phyloP scores from a whole-genome alignment of 129 eudicot species.

The Apium graveolens region DNA sequence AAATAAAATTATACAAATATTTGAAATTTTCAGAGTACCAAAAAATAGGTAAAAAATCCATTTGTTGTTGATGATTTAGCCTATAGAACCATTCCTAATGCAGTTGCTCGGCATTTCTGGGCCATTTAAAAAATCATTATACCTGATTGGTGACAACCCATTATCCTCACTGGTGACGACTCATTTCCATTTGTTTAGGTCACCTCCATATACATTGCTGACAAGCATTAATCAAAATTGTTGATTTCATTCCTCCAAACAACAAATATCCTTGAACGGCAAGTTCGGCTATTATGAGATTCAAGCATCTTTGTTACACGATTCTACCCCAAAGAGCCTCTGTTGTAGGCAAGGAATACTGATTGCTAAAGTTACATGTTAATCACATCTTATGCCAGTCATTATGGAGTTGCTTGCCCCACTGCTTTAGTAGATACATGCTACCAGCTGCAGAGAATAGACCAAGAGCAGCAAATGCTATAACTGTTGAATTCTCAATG shows the following conservation, averaged over 20 bases:
- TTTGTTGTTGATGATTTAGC: not conserved
- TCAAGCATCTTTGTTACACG: not conserved
- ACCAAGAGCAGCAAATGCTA: conserved; percentile 56
- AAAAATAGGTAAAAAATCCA: not conserved
- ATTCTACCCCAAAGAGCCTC: not conserved
- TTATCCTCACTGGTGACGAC: too few species aligned
- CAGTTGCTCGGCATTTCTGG: not conserved
- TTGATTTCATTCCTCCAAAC: not conserved
- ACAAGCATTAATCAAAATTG: not conserved
- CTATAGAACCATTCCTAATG: not conserved
- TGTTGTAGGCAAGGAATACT: not conserved
- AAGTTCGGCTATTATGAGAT: not conserved
- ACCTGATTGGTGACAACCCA: not conserved
- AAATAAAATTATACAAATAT: not conserved
- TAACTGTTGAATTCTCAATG: conserved; percentile 73
- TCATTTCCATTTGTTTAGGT: not conserved
- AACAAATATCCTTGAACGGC: not conserved
- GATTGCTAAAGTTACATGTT: not conserved
- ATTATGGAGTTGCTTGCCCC: conserved; percentile 81
- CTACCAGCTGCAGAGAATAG: conserved; percentile 82
- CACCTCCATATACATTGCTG: not conserved
- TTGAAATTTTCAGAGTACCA: not conserved
- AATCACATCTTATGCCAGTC: conserved; percentile 63
- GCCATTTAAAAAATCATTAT: not conserved
- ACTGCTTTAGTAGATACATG: conserved; percentile 69